phyloP scores from a whole-genome alignment of 2,329 filamentous ascomycete species.

The Lachnellula suecica region DNA sequence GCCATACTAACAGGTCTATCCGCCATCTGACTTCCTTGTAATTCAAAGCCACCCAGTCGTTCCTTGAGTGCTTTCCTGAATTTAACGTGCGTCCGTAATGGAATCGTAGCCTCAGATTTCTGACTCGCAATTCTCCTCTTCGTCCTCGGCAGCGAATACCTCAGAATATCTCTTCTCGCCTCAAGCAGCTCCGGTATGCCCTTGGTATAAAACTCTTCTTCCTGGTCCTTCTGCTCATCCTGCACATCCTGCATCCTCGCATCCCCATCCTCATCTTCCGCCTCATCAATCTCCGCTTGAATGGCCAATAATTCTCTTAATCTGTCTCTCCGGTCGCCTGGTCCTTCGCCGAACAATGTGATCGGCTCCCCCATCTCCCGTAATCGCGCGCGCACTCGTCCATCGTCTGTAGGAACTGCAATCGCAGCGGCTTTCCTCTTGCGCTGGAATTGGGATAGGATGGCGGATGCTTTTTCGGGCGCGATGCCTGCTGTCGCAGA shows the following conservation, averaged over 20 bases:
- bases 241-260: constrained; percentile 52
- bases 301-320: constrained; percentile 78
- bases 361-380: constrained; percentile 90
- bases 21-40: constrained; percentile 91
- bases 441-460: constrained; percentile 72
- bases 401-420: constrained; percentile 91
- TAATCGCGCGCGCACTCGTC: constrained; percentile 75
- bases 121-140: constrained; percentile 76
- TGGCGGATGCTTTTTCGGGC: constrained; percentile 33
- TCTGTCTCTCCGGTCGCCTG: constrained; percentile 80
- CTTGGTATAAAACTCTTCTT: constrained; percentile 94
- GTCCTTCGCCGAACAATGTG: constrained; percentile 90
- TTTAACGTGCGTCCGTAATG: constrained; percentile 85
- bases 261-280: constrained; percentile 61
- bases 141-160: constrained; percentile 80
- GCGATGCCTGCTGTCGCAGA: constrained; percentile 31
- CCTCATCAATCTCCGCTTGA: constrained; percentile 61
- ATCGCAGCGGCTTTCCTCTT: constrained; percentile 87
- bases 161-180: constrained; percentile 76
- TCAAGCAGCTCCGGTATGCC: constrained; percentile 73
- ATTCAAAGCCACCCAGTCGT: constrained; percentile 75
- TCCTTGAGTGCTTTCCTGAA: constrained; percentile 89
- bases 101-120: constrained; percentile 77
- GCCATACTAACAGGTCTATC: constrained; percentile 91
- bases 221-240: constrained; percentile 59